Evolutionary conservation across 1,284 basidiomycete species (phyloP).

Genomic region (Pterulicium gracile): DNA sequence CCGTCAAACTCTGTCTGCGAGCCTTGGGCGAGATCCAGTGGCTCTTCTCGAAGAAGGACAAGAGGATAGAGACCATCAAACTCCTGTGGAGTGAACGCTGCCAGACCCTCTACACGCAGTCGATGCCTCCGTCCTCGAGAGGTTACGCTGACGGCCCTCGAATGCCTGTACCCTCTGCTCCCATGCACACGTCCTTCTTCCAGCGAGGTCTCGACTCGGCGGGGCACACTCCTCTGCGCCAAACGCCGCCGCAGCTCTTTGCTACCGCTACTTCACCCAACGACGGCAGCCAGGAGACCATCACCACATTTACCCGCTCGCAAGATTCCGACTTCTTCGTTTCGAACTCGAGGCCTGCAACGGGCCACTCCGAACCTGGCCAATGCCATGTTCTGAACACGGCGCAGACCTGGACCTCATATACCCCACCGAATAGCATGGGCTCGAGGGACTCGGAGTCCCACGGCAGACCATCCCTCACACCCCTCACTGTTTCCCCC

Average conservation of each 20-base stretch:
- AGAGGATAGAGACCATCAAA: not conserved
- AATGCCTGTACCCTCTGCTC: not conserved
- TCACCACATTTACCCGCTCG: not conserved
- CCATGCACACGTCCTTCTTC: not conserved
- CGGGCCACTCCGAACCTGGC: not conserved
- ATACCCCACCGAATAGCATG: too few species aligned
- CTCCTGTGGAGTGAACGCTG: not conserved
- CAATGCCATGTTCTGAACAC: slow-evolving; percentile 1
- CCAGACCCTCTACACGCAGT: not conserved
- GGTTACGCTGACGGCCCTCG: not conserved
- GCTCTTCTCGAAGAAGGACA: not conserved
- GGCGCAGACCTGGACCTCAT: not conserved
- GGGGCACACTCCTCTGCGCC: slow-evolving; percentile 1
- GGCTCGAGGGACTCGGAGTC: not conserved
- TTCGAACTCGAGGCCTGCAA: not conserved
- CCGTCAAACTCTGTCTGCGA: not conserved
- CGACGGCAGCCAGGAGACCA: not conserved
- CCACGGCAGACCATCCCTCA: not conserved
- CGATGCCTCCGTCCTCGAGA: not conserved
- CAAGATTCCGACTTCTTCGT: not conserved
- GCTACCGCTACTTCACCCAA: not conserved
- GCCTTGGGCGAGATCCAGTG: not conserved
- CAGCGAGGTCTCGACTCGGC: not conserved
- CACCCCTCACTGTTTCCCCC: not conserved
- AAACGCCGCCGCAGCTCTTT: not conserved